Base-by-base conservation (phyloP, 2,329 filamentous ascomycete genomes). In the Paraphaeosphaeria minitans region DNA sequence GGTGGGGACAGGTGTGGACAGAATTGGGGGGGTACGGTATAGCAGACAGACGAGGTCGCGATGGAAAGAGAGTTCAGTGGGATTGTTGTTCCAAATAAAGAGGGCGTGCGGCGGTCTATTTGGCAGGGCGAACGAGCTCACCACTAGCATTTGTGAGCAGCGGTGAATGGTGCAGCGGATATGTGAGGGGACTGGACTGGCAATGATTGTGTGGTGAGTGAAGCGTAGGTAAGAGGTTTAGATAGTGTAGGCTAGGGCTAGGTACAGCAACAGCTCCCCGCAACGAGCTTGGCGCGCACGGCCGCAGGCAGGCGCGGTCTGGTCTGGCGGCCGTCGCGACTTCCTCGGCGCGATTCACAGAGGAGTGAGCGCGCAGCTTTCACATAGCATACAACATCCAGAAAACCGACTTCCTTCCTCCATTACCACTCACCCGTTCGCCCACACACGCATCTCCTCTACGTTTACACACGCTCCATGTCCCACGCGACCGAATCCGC, bases 261-360 rank as follows among this genome's bases (percentile, higher is more conserved):
- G 13, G 22, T 46, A n/a, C 27, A 4, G 22, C 7, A 5, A n/a
- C 16, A 46, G 43, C 43, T 46, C 43, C 43, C 43, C 43, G 43
- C 43, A 22, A 46, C 22, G 22, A 46, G 22, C 46, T 49, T 49
- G 46, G 46, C 46, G 46, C 22, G 61, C 60, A 66, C 62, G 60
- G 42, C 35, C 51, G 35, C 55, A 56, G 55, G 54, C 6, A 60
- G 55, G 54, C 55, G 37, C 53, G 60, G 67, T 62, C 60, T 69
- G 60, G 67, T 62, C 60, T 69, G 67, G 24, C 66, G 56, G 68
- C 67, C 65, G 64, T 56, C 21, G 27, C 27, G 64, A 61, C 48
- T 61, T 69, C 63, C 66, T 63, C 67, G n/a, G n/a, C 63, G 22
- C 33, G 35, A 13, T 16, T 19, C 19, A 43, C n/a, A 13, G 41